Conservation (phyloP, 805 yeast species). For the Blastobotrys robertii region DNA sequence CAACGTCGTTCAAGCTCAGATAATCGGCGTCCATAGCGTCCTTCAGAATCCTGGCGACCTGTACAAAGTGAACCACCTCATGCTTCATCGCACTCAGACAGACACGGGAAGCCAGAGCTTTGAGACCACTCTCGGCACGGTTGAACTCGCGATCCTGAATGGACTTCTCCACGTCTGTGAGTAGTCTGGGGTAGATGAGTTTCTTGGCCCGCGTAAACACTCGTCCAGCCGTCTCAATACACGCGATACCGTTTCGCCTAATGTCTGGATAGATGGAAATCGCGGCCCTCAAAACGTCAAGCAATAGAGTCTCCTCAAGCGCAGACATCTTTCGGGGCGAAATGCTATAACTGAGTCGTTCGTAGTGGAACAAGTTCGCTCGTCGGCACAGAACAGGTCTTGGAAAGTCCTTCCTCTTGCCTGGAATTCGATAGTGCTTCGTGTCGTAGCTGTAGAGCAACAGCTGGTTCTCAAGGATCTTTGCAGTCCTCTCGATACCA, state of each 20-base stretch:
- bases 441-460: constrained; percentile 48
- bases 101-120: constrained; percentile 45
- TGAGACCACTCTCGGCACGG: constrained; percentile 54
- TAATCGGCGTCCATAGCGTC: constrained; percentile 49
- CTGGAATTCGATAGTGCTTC: constrained; percentile 52
- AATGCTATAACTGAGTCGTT: constrained; percentile 60
- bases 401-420: constrained; percentile 60
- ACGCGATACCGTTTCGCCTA: constrained; percentile 58
- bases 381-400: constrained; percentile 70
- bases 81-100: constrained; percentile 48
- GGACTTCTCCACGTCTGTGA: constrained; percentile 42
- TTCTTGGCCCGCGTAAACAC: constrained; percentile 59
- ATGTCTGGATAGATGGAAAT: constrained; percentile 63
- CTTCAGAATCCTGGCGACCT: constrained; percentile 40
- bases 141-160: constrained; percentile 41
- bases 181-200: constrained; percentile 39
- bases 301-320: constrained; percentile 51
- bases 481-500: constrained; percentile 60
- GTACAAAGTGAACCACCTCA: constrained; percentile 44
- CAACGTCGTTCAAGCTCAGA: constrained; percentile 41
- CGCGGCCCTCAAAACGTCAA: constrained; percentile 54
- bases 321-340: constrained; percentile 63
- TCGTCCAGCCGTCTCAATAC: constrained; percentile 59
- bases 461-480: constrained; percentile 42
- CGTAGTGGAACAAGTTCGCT: constrained; percentile 61